Percentiles rank a stretch among this genome's conserved stretches.
Conservation (phyloP, 305 asterid genomes). For the Ilex paraguariensis region DNA sequence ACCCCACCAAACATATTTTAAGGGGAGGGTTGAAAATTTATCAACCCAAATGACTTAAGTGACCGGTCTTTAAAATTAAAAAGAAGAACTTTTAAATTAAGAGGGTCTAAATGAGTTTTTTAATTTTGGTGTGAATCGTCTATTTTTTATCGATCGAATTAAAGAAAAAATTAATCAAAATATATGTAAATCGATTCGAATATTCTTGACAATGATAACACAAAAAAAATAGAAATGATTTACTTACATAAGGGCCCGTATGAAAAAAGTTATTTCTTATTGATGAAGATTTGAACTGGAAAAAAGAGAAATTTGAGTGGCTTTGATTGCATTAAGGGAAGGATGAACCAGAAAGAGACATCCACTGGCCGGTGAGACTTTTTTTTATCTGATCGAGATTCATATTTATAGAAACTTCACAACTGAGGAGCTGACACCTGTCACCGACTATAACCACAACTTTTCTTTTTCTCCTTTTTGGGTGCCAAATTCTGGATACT, state of each 20-base stretch:
- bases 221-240: too few species aligned
- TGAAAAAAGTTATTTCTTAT: conserved; percentile 4
- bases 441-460: neutral
- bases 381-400: conserved; percentile 7
- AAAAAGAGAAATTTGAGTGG: neutral
- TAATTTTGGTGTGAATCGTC: neutral
- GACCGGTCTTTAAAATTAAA: neutral
- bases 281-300: conserved; percentile 14
- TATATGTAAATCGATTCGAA: too few species aligned
- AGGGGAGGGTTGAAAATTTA: neutral
- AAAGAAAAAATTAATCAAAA: too few species aligned
- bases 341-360: conserved; percentile 4
- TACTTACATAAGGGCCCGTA: neutral
- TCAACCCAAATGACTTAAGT: too few species aligned
- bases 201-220: neutral
- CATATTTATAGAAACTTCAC: conserved; percentile 3
- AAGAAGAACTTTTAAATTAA: too few species aligned
- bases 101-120: neutral
- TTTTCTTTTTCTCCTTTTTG: too few species aligned
- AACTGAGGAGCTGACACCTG: conserved; percentile 9
- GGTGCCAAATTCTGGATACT: too few species aligned
- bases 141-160: neutral
- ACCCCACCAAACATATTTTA: too few species aligned
- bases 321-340: conserved; percentile 20
- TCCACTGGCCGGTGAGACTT: conserved; percentile 42